Percentiles rank a stretch among this genome's conserved stretches.
These are phyloP conservation scores for Pilaira anomala DNA, from an alignment of 192 early-diverging fungal species.

Conservation along the genomic window DNA sequence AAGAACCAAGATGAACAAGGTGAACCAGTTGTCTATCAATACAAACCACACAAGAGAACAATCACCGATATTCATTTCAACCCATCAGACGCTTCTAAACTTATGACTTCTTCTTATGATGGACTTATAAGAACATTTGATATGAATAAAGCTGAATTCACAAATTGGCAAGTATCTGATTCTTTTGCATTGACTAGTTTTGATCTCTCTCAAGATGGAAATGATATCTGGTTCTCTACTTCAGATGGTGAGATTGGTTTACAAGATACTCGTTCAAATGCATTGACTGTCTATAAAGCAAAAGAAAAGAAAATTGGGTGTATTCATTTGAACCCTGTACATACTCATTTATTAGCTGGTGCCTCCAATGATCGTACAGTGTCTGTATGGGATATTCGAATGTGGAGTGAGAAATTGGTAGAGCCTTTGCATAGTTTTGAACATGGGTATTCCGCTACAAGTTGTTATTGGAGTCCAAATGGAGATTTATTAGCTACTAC, in stretches of 20 bases:
- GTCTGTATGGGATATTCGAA: conserved; percentile 60
- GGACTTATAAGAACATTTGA: conserved; percentile 59
- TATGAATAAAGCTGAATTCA: conserved; percentile 51
- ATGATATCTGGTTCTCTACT: conserved; percentile 53
- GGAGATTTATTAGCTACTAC: conserved; percentile 52
- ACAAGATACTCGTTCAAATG: conserved; percentile 46
- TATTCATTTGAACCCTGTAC: conserved; percentile 55
- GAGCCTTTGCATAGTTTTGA: conserved; percentile 39
- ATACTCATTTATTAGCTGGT: conserved; percentile 44
- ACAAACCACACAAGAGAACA: conserved; percentile 49
- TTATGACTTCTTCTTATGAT: conserved; percentile 58
- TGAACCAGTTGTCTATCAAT: conserved; percentile 50
- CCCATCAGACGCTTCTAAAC: conserved; percentile 41
- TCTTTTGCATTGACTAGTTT: conserved; percentile 29
- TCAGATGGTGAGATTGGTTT: conserved; percentile 46
- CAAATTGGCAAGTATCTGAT: conserved; percentile 23
- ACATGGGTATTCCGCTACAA: conserved; percentile 55
- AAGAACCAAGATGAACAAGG: conserved; percentile 38
- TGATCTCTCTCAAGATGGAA: not conserved
- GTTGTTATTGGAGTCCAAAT: conserved; percentile 64
- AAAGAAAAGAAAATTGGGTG: conserved; percentile 59
- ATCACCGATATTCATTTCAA: conserved; percentile 51
- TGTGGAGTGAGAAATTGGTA: conserved; percentile 34
- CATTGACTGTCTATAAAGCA: conserved; percentile 27
- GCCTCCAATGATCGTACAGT: conserved; percentile 56